Conservation (phyloP, 1,284 basidiomycete genomes). For the Malassezia equina region DNA sequence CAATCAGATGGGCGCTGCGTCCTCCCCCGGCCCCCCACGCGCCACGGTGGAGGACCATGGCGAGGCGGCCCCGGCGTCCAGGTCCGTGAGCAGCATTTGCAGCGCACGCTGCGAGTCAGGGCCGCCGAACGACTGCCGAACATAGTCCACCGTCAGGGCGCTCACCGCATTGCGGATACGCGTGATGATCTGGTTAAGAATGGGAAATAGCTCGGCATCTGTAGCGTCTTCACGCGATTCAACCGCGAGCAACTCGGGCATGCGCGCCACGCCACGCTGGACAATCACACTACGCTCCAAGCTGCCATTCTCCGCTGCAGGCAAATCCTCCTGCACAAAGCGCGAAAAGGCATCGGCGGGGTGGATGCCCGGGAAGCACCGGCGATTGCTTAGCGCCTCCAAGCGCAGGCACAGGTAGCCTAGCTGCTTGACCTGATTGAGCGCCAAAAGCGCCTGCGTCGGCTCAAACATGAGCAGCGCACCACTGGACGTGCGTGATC, state of each 20-base stretch:
- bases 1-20: neutral
- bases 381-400: constrained; percentile 65
- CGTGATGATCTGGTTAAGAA: constrained; percentile 40
- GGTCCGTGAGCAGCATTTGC: neutral
- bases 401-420: constrained; percentile 68
- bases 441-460: constrained; percentile 57
- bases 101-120: neutral
- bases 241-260: constrained; percentile 38
- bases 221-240: constrained; percentile 43
- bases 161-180: constrained; percentile 33
- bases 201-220: constrained; percentile 38
- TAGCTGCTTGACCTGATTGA: constrained; percentile 68
- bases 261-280: constrained; percentile 25
- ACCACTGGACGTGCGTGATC: constrained; percentile 51
- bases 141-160: neutral
- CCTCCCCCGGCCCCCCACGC: neutral
- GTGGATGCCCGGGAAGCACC: constrained; percentile 51
- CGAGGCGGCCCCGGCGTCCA: neutral
- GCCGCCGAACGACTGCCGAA: neutral
- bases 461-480: constrained; percentile 46
- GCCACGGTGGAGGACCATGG: neutral
- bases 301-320: neutral
- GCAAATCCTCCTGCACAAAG: neutral
- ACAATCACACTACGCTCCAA: constrained; percentile 24
- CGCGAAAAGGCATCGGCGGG: neutral